Percentiles rank a stretch among this genome's conserved stretches.
Evolutionary conservation across 352 stramenopile genomes (phyloP).

Genomic region (Bremia lactucae): DNA sequence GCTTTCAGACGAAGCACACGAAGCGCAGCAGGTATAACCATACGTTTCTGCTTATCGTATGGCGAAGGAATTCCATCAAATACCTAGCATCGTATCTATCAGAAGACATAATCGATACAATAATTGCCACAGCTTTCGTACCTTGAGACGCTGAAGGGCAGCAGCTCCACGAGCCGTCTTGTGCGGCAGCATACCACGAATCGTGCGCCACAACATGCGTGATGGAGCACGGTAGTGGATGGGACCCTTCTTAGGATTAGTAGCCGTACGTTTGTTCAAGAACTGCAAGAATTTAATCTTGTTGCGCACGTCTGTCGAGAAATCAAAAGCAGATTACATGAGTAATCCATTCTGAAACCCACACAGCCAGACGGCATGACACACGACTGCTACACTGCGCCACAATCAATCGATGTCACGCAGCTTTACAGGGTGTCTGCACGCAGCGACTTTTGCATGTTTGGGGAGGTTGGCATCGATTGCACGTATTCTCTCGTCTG

Average conservation of each 20-base stretch:
- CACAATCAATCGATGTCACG: constrained; percentile 13
- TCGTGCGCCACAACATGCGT: constrained; percentile 86
- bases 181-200: constrained; percentile 98
- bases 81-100: too few species aligned
- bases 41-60: constrained; percentile 98
- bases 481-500: constrained; percentile 3
- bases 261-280: constrained; percentile 97
- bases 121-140: too few species aligned
- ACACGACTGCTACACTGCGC: constrained; percentile 31
- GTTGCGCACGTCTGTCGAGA: constrained; percentile 86
- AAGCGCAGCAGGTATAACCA: constrained; percentile 96
- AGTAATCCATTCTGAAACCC: constrained; percentile 22
- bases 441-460: constrained; percentile 89
- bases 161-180: constrained; percentile 95
- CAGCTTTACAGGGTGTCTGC: constrained; percentile 60
- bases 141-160: constrained; percentile 92
- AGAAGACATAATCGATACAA: too few species aligned
- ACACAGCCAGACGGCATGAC: constrained; percentile 67
- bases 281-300: constrained; percentile 98
- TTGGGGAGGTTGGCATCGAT: constrained; percentile 31
- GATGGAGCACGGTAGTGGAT: constrained; percentile 97
- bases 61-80: constrained; percentile 98
- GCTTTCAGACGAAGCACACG: constrained; percentile 91
- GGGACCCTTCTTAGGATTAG: constrained; percentile 94
- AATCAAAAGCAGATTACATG: constrained; percentile 21